Evolutionary conservation across 208 protist genomes (phyloP).

Genomic region (Porcisia deanei): DNA sequence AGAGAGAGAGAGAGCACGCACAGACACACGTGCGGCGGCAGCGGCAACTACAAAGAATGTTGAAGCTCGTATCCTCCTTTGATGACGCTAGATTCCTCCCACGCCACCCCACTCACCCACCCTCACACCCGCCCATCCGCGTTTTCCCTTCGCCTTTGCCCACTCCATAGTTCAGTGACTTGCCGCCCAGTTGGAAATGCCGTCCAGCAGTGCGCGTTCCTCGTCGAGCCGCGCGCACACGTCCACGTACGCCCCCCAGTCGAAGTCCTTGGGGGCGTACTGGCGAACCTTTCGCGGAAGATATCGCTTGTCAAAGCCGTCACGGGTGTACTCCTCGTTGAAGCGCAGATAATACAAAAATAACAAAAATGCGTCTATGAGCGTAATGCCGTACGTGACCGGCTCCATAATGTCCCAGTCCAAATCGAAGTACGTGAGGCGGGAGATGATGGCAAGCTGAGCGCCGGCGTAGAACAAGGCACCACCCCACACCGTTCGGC

Average conservation of each 20-base stretch:
- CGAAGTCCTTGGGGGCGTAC: conserved; percentile 70
- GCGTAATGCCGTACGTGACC: conserved; percentile 76
- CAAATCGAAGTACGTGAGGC: conserved; percentile 87
- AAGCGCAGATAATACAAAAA: conserved; percentile 66
- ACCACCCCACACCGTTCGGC: conserved; percentile 61
- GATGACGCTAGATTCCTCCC: too few species aligned
- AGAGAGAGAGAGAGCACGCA: too few species aligned
- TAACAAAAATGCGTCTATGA: conserved; percentile 63
- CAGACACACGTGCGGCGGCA: too few species aligned
- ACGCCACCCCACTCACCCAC: too few species aligned
- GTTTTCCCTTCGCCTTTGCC: neutral
- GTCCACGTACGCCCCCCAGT: conserved; percentile 64
- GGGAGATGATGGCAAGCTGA: conserved; percentile 78
- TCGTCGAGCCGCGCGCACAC: conserved; percentile 44
- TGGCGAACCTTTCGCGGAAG: conserved; percentile 51
- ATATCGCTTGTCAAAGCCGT: conserved; percentile 53
- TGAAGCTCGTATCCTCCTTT: too few species aligned
- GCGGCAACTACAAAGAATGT: too few species aligned
- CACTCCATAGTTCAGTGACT: conserved; percentile 24
- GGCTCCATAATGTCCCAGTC: conserved; percentile 94
- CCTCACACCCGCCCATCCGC: neutral
- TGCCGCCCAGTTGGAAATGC: conserved; percentile 48
- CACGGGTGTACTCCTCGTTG: conserved; percentile 56
- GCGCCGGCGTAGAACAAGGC: conserved; percentile 58
- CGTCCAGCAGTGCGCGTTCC: conserved; percentile 39